These are phyloP conservation scores for Millerozyma acaciae DNA, from an alignment of 805 yeast species.

Conservation along the genomic window DNA sequence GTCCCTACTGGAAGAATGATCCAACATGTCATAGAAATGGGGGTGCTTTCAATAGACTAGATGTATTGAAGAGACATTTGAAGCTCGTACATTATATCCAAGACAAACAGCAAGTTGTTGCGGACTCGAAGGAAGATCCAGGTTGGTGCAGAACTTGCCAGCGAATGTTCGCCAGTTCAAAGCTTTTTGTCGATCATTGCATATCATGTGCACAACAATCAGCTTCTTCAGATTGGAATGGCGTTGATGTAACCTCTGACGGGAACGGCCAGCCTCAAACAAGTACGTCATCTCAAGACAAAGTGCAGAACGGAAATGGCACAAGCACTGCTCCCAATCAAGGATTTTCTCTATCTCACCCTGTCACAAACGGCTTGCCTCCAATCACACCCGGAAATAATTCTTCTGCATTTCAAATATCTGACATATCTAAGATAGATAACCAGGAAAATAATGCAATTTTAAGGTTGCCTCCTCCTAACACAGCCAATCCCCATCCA, in stretches of 20 bases:
- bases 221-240: conserved; percentile 21
- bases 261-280: not conserved
- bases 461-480: conserved; percentile 4
- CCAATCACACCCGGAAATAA: not conserved
- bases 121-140: conserved; percentile 42
- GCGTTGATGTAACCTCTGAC: conserved; percentile 1
- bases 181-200: conserved; percentile 62
- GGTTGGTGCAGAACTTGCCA: conserved; percentile 72
- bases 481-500: conserved; percentile 1
- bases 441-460: conserved; percentile 1
- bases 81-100: conserved; percentile 64
- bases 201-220: conserved; percentile 50
- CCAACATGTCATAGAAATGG: conserved; percentile 74
- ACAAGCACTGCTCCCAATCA: not conserved
- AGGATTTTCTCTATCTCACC: not conserved
- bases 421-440: conserved; percentile 2
- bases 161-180: conserved; percentile 49
- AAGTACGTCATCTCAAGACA: too few species aligned
- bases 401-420: not conserved
- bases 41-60: conserved; percentile 70
- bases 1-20: conserved; percentile 69
- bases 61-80: conserved; percentile 71
- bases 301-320: too few species aligned
- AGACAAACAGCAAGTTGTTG: conserved; percentile 30
- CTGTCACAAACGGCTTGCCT: not conserved